These are phyloP conservation scores for Mortierella alpina DNA, from an alignment of 192 early-diverging fungal species.

Conservation along the genomic window DNA sequence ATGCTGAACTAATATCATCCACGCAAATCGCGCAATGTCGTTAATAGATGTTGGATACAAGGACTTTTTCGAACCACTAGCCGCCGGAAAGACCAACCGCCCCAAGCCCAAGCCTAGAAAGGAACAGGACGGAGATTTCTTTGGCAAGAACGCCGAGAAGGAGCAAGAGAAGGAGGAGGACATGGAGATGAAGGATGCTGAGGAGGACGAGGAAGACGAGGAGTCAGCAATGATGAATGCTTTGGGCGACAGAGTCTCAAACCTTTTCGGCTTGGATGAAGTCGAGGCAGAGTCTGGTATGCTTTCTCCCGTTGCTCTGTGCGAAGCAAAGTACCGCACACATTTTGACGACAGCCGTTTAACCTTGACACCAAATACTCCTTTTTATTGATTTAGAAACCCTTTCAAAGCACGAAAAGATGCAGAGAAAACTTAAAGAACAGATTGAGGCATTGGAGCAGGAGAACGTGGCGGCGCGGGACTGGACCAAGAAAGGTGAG, in stretches of 20 bases:
- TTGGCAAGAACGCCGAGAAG: conserved; percentile 43
- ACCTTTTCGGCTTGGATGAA: conserved; percentile 70
- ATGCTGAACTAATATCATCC: not conserved
- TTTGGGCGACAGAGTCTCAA: conserved; percentile 51
- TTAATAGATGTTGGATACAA: conserved; percentile 78
- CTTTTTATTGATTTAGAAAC: conserved; percentile 4
- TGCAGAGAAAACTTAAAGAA: conserved; percentile 73
- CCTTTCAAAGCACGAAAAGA: conserved; percentile 84
- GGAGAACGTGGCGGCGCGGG: conserved; percentile 83
- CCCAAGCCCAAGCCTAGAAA: conserved; percentile 48
- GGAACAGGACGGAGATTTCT: conserved; percentile 35
- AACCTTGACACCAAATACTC: conserved; percentile 18
- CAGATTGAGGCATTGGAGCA: conserved; percentile 88
- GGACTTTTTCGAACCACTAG: conserved; percentile 87
- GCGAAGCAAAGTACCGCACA: not conserved
- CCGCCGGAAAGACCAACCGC: conserved; percentile 56
- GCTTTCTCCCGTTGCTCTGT: not conserved
- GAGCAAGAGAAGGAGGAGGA: conserved; percentile 60
- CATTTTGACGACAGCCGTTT: not conserved
- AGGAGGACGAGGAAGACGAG: conserved; percentile 56
- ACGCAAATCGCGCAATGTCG: too few relatives aligned
- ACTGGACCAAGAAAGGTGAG: conserved; percentile 95
- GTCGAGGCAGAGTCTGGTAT: conserved; percentile 59
- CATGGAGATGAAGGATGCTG: conserved; percentile 47
- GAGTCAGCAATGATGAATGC: conserved; percentile 54